phyloP scores from a whole-genome alignment of 164 flowering plant genomes.

The Stephania japonica region DNA sequence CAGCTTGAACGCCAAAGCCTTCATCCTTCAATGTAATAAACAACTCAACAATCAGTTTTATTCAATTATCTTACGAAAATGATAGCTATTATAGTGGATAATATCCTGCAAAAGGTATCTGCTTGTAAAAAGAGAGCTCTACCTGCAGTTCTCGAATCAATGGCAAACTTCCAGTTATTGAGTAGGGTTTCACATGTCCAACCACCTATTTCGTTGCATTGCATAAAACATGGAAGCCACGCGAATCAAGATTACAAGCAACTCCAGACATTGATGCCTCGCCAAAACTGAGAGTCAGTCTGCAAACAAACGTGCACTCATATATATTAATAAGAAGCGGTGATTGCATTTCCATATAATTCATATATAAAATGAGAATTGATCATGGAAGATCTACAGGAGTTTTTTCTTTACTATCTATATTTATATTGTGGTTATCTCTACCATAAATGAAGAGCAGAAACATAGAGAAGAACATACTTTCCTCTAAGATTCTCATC shows the following conservation, averaged over 20 bases:
- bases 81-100: background rate
- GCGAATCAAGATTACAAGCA: constrained; percentile 91
- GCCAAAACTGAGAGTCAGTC: constrained; percentile 63
- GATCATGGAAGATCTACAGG: background rate
- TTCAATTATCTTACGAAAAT: no score
- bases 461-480: constrained; percentile 23
- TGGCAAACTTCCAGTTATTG: constrained; percentile 94
- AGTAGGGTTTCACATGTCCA: constrained; percentile 89
- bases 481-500: constrained; percentile 88
- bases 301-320: constrained; percentile 24
- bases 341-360: background rate
- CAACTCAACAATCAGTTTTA: constrained; percentile 6
- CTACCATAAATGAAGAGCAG: background rate
- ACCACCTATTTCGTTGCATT: constrained; percentile 92
- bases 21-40: constrained; percentile 49
- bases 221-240: constrained; percentile 78
- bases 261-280: constrained; percentile 64
- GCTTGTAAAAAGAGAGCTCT: background rate
- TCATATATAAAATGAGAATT: background rate
- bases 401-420: background rate
- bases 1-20: constrained; percentile 93
- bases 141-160: constrained; percentile 91
- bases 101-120: background rate
- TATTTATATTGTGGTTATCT: no score
- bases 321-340: background rate